Evolutionary conservation across 192 early-diverging fungal genomes (phyloP).

Genomic region (Geosiphon pyriformis): DNA sequence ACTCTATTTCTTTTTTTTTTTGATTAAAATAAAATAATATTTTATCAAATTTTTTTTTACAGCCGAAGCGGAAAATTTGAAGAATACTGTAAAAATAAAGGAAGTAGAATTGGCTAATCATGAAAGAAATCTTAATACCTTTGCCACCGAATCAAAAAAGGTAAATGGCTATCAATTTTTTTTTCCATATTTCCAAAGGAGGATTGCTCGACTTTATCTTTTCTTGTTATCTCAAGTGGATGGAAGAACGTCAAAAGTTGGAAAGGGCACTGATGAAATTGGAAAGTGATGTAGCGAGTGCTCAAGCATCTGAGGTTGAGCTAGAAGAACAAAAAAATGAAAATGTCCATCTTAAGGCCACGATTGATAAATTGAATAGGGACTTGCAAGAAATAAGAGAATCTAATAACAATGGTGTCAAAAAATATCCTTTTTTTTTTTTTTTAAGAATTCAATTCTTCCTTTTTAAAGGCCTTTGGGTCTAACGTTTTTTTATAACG

Average conservation of each 20-base stretch:
- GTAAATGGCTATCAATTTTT: slow-evolving; percentile 1
- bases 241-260: slow-evolving; percentile 34
- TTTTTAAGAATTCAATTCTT: too few relatives aligned
- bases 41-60: not conserved
- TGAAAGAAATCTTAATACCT: slow-evolving; percentile 26
- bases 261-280: slow-evolving; percentile 24
- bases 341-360: slow-evolving; percentile 33
- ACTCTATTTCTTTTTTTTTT: not conserved
- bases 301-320: slow-evolving; percentile 31
- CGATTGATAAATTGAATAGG: slow-evolving; percentile 36
- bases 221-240: slow-evolving; percentile 17
- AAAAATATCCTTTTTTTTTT: slow-evolving; percentile 11
- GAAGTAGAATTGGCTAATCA: slow-evolving; percentile 32
- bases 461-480: too few relatives aligned
- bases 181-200: too few relatives aligned
- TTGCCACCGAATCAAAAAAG: slow-evolving; percentile 23
- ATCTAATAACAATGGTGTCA: not conserved
- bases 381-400: slow-evolving; percentile 37
- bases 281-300: slow-evolving; percentile 28
- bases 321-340: slow-evolving; percentile 37
- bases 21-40: not conserved
- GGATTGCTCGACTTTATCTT: too few relatives aligned
- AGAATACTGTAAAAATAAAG: slow-evolving; percentile 32
- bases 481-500: too few relatives aligned
- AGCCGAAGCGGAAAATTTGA: slow-evolving; percentile 42